Conservation (phyloP, 352 stramenopile genomes). For the Pythium coloratum region DNA sequence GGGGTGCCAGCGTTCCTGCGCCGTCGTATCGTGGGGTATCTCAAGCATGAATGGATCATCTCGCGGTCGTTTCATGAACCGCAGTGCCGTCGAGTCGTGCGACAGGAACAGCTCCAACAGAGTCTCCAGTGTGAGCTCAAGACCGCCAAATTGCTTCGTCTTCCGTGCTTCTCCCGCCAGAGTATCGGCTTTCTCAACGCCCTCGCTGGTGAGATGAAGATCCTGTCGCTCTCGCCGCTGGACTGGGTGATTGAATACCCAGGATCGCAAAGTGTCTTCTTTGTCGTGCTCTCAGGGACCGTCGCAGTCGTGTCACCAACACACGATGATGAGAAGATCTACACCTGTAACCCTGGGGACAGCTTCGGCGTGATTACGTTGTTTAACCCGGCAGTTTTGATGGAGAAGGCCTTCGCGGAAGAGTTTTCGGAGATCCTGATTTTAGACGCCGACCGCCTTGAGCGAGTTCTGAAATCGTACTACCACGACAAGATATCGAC, state of each 20-base stretch:
- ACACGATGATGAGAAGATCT: conserved; percentile 11
- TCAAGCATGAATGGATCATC: conserved; percentile 22
- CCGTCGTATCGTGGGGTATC: conserved; percentile 20
- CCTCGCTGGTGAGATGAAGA: conserved; percentile 26
- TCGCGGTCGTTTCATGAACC: conserved; percentile 21
- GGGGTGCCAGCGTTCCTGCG: conserved; percentile 24
- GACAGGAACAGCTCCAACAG: conserved; percentile 30
- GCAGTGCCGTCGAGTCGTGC: conserved; percentile 23
- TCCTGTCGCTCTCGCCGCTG: conserved; percentile 27
- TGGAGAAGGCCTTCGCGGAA: conserved; percentile 33
- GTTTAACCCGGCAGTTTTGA: conserved; percentile 21
- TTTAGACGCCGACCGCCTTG: conserved; percentile 12
- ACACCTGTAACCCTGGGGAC: conserved; percentile 23
- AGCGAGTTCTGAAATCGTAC: conserved; percentile 22
- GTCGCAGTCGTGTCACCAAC: conserved; percentile 22
- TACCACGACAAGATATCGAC: conserved; percentile 24
- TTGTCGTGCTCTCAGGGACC: conserved; percentile 25
- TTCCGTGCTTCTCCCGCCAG: conserved; percentile 28
- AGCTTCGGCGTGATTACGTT: conserved; percentile 30
- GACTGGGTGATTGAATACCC: conserved; percentile 36
- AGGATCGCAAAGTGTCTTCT: conserved; percentile 26
- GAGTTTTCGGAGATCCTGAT: conserved; percentile 27
- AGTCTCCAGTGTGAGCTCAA: conserved; percentile 30
- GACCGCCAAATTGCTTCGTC: conserved; percentile 23
- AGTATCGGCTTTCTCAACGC: conserved; percentile 34